A percentile compares a stretch with the other conserved stretches of the same genome.
Conservation (phyloP, 2,329 filamentous ascomycete species). For the Microcyclospora tardicrescens region DNA sequence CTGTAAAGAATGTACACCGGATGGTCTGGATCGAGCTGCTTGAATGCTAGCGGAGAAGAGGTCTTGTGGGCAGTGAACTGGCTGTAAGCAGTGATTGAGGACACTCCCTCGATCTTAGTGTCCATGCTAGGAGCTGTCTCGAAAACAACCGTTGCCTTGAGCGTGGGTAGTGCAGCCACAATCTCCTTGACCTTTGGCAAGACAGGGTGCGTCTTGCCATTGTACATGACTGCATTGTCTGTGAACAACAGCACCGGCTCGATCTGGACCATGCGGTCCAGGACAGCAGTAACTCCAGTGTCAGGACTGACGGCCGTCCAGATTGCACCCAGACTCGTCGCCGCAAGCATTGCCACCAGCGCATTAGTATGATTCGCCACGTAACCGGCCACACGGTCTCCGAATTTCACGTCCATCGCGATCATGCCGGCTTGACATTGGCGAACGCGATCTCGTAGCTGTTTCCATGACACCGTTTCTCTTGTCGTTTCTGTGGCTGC, state of each 20-base stretch:
- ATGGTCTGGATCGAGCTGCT: slow-evolving; percentile 69
- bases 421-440: slow-evolving; percentile 59
- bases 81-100: slow-evolving; percentile 9
- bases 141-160: slow-evolving; percentile 64
- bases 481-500: slow-evolving; percentile 63
- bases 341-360: slow-evolving; percentile 74
- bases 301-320: slow-evolving; percentile 93
- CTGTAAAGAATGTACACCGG: slow-evolving; percentile 92
- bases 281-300: slow-evolving; percentile 77
- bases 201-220: slow-evolving; percentile 77
- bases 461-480: slow-evolving; percentile 60
- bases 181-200: slow-evolving; percentile 69
- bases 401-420: slow-evolving; percentile 48
- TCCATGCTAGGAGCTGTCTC: slow-evolving; percentile 43
- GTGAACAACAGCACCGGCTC: slow-evolving; percentile 70
- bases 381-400: slow-evolving; percentile 56
- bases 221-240: slow-evolving; percentile 81
- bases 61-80: slow-evolving; percentile 29
- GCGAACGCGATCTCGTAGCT: slow-evolving; percentile 66
- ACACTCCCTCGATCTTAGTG: slow-evolving; percentile 19
- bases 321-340: slow-evolving; percentile 69
- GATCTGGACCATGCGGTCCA: slow-evolving; percentile 79
- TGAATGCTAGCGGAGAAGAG: slow-evolving; percentile 39
- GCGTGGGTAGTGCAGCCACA: slow-evolving; percentile 49
- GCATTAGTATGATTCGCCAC: slow-evolving; percentile 84